Base-by-base conservation (phyloP, 495 filamentous ascomycete genomes). In the Lentithecium fluviatile region DNA sequence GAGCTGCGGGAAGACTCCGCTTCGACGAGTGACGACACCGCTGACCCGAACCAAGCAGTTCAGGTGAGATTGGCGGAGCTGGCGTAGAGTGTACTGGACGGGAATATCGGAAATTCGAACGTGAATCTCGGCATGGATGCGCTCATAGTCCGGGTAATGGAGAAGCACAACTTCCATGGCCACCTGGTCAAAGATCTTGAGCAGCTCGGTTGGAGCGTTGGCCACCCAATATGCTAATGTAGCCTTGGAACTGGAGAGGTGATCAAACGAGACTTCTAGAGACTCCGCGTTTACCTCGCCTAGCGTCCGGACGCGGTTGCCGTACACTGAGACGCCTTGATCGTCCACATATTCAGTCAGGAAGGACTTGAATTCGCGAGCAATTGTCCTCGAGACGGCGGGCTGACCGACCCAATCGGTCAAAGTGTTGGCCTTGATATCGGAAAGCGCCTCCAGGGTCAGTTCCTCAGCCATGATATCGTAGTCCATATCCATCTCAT, bases 61-160 rank as follows among this genome's bases (percentile, higher is more conserved):
- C 58, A 99, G 85, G 70, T 99, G 95, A 7, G 88, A 88, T 77
- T 99, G 95, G 56, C 95, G 90, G 47, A 99, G 79, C 73, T 97
- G 91, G 47, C 95, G 91, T 57, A 99, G 86, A n/a, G 94, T 97
- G 75, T 96, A 96, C 65, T 90, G 85, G 40, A 95, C 87, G 19
- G 95, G 95, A 2, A 99, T 80, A 70, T 97, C 95, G 19, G 90
- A 89, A 68, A 99, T 96, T 48, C 95, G 90, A 53, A 99, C 91
- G 71, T 99, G 95, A 63, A 99, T 96, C 74, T 99, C 94, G 47
- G 90, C 88, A 73, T 97, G 95, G 62, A 99, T 99, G 48, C 92
- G 88, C 70, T 96, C 89, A 73, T 97, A 99, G 72, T 97, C 90
- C 0, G 91, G 92, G 74, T 99, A 99, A 74, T 97, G 88, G 60